A percentile compares a stretch with the other conserved stretches of the same genome.
Conservation (phyloP, 2,329 filamentous ascomycete genomes). For the Aspergillus texensis region DNA sequence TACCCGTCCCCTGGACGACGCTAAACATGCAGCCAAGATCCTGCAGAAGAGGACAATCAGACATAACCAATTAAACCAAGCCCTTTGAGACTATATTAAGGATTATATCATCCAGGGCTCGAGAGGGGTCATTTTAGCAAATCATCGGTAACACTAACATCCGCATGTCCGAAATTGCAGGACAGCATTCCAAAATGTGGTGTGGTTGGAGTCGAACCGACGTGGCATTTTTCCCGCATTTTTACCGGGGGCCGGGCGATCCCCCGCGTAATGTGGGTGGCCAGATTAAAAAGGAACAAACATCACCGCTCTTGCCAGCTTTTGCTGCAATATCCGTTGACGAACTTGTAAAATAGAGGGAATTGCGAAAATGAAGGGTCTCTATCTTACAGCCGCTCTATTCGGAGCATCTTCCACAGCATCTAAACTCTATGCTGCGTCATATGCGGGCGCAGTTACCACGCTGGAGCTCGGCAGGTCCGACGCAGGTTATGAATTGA, state of each 20-base stretch:
- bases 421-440: conserved; percentile 35
- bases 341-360: not conserved
- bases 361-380: not conserved
- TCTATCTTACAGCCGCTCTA: not conserved
- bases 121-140: not conserved
- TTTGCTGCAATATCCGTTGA: not conserved
- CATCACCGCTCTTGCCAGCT: not conserved
- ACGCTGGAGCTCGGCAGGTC: conserved; percentile 28
- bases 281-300: not conserved
- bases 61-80: not conserved
- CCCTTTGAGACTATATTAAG: not conserved
- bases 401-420: conserved; percentile 3
- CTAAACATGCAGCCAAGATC: not conserved
- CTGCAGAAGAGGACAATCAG: not conserved
- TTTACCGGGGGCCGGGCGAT: not conserved
- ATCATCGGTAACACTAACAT: not conserved
- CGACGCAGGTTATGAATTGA: conserved; percentile 10
- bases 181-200: not conserved
- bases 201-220: not conserved
- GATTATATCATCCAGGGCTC: not conserved
- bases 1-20: not conserved
- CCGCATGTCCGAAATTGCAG: not conserved
- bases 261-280: not conserved
- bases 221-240: not conserved
- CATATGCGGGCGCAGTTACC: conserved; percentile 36